phyloP scores from a whole-genome alignment of 2,329 filamentous ascomycete species.

The Lasiodiplodia theobromae region DNA sequence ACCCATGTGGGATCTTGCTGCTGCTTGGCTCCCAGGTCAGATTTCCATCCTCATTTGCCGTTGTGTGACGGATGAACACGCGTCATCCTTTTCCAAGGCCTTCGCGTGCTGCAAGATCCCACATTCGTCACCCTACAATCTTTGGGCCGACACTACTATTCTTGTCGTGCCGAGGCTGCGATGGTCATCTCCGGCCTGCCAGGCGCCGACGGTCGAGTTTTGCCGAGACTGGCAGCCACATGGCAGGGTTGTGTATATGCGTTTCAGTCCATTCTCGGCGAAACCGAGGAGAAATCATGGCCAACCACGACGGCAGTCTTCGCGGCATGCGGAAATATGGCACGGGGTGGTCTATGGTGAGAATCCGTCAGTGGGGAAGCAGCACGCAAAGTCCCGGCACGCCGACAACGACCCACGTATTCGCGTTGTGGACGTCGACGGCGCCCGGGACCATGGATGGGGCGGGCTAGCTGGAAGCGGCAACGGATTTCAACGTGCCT shows the following conservation, averaged over 20 bases:
- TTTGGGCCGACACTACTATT: conserved; percentile 9
- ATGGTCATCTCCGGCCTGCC: not conserved
- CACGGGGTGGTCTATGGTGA: not conserved
- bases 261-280: conserved; percentile 10
- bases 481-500: conserved; percentile 19
- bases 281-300: conserved; percentile 3
- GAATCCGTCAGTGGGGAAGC: conserved; percentile 20
- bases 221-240: conserved; percentile 16
- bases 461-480: conserved; percentile 1
- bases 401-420: not conserved
- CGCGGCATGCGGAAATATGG: not conserved
- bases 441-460: conserved; percentile 1
- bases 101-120: conserved; percentile 16
- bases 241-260: not conserved
- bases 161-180: conserved; percentile 15
- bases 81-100: conserved; percentile 13
- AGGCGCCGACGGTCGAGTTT: not conserved
- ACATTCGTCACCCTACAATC: not conserved
- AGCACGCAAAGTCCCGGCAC: conserved; percentile 14
- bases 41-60: conserved; percentile 17
- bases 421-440: not conserved
- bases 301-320: not conserved
- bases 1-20: conserved; percentile 9
- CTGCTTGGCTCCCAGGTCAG: conserved; percentile 9
- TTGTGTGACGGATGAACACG: conserved; percentile 14